These are phyloP conservation scores for Phoma sp. DNA, from an alignment of 2,329 filamentous ascomycete species.

Conservation along the genomic window DNA sequence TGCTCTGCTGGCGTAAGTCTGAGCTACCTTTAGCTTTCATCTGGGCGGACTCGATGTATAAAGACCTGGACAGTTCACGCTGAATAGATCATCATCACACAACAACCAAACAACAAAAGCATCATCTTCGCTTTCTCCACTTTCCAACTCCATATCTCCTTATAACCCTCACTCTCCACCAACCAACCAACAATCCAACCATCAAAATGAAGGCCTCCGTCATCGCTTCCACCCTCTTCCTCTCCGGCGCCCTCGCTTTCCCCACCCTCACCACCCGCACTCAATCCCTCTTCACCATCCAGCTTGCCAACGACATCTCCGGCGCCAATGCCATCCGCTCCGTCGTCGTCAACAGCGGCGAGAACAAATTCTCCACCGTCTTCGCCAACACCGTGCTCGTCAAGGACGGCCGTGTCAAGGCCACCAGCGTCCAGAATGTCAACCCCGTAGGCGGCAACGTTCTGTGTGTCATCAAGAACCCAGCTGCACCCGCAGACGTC, in stretches of 20 bases:
- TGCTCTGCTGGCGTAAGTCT: background rate
- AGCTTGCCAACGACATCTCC: slow-evolving; percentile 27
- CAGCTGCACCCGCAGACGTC: background rate
- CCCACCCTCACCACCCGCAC: slow-evolving; percentile 13
- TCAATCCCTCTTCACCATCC: slow-evolving; percentile 18
- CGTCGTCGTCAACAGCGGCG: slow-evolving; percentile 12
- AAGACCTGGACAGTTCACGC: background rate
- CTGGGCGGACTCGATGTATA: background rate
- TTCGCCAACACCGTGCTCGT: slow-evolving; percentile 22
- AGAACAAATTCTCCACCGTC: slow-evolving; percentile 15
- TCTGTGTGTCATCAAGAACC: slow-evolving; percentile 22
- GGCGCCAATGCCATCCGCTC: slow-evolving; percentile 19
- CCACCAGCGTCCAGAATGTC: slow-evolving; percentile 25
- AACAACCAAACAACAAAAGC: slow-evolving; percentile 17
- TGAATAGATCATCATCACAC: slow-evolving; percentile 11
- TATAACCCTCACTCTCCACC: slow-evolving; percentile 12
- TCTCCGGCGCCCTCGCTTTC: slow-evolving; percentile 24
- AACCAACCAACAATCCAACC: slow-evolving; percentile 9
- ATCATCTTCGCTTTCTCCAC: slow-evolving; percentile 12
- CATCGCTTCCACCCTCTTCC: slow-evolving; percentile 19
- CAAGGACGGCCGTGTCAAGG: slow-evolving; percentile 20
- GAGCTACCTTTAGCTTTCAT: background rate
- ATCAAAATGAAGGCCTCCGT: slow-evolving; percentile 30
- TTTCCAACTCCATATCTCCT: slow-evolving; percentile 9
- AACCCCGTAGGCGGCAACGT: slow-evolving; percentile 14